Percentiles rank a stretch among this genome's conserved stretches.
phyloP scores from a whole-genome alignment of 768 basidiomycete species.

The Clathrus columnatus region DNA sequence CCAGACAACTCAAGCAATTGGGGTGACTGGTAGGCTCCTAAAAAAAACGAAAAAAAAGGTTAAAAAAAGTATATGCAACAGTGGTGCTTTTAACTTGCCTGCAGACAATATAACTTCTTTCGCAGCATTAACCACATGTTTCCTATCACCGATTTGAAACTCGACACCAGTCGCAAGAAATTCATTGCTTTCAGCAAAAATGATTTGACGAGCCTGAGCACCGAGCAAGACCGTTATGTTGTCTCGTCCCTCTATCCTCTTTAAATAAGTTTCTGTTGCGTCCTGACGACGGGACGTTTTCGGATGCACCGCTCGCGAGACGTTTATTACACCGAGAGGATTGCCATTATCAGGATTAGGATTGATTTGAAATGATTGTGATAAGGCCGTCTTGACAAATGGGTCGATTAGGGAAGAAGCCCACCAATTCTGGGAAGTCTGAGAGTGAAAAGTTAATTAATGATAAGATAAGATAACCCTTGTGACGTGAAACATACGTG shows the following conservation, averaged over 20 bases:
- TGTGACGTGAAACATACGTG: neutral
- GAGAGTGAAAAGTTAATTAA: neutral
- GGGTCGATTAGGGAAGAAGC: neutral
- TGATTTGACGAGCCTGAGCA: conserved; percentile 23
- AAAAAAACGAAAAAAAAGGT: neutral
- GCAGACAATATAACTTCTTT: conserved; percentile 45
- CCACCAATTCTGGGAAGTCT: neutral
- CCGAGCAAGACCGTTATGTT: conserved; percentile 20
- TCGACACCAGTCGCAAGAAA: conserved; percentile 39
- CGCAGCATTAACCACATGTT: conserved; percentile 29
- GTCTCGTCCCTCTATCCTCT: conserved; percentile 13
- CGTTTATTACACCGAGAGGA: neutral
- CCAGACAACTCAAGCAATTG: conserved; percentile 58
- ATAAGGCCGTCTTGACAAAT: neutral
- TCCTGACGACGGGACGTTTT: conserved; percentile 20
- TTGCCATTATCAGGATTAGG: neutral
- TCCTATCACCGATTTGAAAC: conserved; percentile 25
- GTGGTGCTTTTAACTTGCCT: conserved; percentile 35
- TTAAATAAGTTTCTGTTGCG: conserved; percentile 24
- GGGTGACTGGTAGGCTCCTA: conserved; percentile 17
- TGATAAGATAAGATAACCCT: neutral
- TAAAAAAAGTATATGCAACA: neutral
- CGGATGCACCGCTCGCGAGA: conserved; percentile 15
- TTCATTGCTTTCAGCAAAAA: conserved; percentile 8
- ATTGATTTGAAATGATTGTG: neutral